Evolutionary conservation across 257 asterid species (phyloP), one percentile per base, ranked within the genome.

Genomic region (Striga asiatica): DNA sequence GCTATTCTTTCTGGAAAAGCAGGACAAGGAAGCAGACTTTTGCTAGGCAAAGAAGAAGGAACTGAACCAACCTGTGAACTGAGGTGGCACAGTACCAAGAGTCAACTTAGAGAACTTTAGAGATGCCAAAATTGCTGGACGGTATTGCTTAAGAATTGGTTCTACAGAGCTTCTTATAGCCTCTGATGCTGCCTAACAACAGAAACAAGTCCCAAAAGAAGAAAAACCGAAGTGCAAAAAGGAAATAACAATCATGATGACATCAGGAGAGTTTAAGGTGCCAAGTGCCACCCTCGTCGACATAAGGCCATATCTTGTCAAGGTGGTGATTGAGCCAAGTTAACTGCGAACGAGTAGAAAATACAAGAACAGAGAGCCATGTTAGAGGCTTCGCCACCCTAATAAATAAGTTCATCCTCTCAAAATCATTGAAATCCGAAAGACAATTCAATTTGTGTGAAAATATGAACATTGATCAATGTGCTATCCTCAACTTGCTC

Each of bases 1-100:
- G n/a, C n/a, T n/a, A n/a, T n/a, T n/a, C n/a, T n/a, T n/a, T n/a
- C n/a, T n/a, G n/a, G n/a, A n/a, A n/a, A n/a, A n/a, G n/a, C n/a
- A n/a, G n/a, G n/a, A n/a, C n/a, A n/a, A n/a, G n/a, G n/a, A n/a
- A n/a, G n/a, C n/a, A n/a, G n/a, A n/a, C n/a, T n/a, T n/a, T n/a
- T n/a, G n/a, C n/a, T n/a, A n/a, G n/a, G n/a, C n/a, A n/a, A n/a
- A n/a, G n/a, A n/a, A n/a, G n/a, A n/a, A n/a, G n/a, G n/a, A n/a
- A n/a, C n/a, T n/a, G n/a, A n/a, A n/a, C 65, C 54, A 32, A 82
- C 98, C 95, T 61, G 84, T 82, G 65, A 91, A 87, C 46, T 81
- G 83, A 4, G 98, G 98, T 24, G 98, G 81, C 41, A 91, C 93
- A 4, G 98, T 84, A 20, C 98, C 98, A 34, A 91, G 92, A 29